Percentiles rank a stretch among this genome's conserved stretches.
Evolutionary conservation across 176 grass and related monocot species (phyloP).

Genomic region (Chloris gayana): DNA sequence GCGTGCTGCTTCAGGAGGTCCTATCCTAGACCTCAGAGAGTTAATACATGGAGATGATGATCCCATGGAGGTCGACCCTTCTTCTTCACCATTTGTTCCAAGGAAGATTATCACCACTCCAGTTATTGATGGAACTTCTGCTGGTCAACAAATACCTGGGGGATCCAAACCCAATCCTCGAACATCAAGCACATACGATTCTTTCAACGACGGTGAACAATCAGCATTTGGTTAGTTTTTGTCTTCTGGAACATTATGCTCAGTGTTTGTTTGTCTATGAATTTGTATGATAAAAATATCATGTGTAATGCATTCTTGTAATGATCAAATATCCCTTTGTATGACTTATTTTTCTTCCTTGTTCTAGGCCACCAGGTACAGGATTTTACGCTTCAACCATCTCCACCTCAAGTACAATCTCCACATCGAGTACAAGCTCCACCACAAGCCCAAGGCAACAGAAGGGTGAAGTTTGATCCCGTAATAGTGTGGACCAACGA

Average conservation of each 20-base stretch:
- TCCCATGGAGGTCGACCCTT: conserved; percentile 36
- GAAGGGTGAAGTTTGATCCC: conserved; percentile 42
- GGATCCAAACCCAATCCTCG: conserved; percentile 25
- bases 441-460: conserved; percentile 10
- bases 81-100: conserved; percentile 42
- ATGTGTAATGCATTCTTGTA: not conserved
- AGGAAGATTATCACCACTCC: conserved; percentile 45
- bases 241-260: conserved; percentile 20
- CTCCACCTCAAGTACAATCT: conserved; percentile 45
- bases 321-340: conserved; percentile 8
- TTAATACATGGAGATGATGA: conserved; percentile 32
- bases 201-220: conserved; percentile 10
- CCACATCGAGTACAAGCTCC: conserved; percentile 26
- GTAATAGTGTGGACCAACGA: conserved; percentile 62
- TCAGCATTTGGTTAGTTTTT: conserved; percentile 45
- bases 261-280: conserved; percentile 1
- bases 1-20: conserved; percentile 45
- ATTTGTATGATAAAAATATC: not conserved
- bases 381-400: conserved; percentile 52
- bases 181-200: conserved; percentile 11
- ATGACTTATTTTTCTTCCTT: conserved; percentile 9
- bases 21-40: conserved; percentile 29
- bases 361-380: conserved; percentile 34
- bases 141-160: conserved; percentile 42
- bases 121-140: not conserved